Evolutionary conservation across 1,284 basidiomycete species (phyloP).

Genomic region (Malassezia sympodialis): DNA sequence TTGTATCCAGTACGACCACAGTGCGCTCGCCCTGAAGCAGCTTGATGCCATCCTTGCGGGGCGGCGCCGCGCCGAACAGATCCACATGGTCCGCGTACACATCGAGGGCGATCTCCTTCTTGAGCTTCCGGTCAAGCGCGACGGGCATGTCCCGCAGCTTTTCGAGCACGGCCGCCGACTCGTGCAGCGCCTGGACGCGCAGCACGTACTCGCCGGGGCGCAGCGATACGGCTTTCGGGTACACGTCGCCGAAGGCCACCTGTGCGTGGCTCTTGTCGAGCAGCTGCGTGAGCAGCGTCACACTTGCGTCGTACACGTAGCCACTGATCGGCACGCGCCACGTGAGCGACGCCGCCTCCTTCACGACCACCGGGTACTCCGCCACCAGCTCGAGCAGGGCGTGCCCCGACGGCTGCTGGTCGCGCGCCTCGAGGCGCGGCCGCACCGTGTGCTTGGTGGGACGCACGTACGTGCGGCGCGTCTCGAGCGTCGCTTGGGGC

Average conservation of each 20-base stretch:
- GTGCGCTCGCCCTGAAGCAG: slow-evolving; percentile 42
- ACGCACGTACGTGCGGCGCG: slow-evolving; percentile 38
- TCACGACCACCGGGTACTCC: slow-evolving; percentile 40
- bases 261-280: slow-evolving; percentile 40
- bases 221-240: slow-evolving; percentile 44
- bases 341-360: slow-evolving; percentile 36
- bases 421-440: slow-evolving; percentile 35
- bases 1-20: slow-evolving; percentile 36
- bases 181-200: slow-evolving; percentile 39
- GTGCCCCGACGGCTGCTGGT: slow-evolving; percentile 40
- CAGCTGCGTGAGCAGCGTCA: slow-evolving; percentile 43
- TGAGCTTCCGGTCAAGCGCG: slow-evolving; percentile 40
- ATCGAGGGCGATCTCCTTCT: slow-evolving; percentile 39
- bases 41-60: slow-evolving; percentile 32
- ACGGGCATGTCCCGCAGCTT: slow-evolving; percentile 38
- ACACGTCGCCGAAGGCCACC: slow-evolving; percentile 46
- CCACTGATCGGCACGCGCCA: slow-evolving; percentile 34
- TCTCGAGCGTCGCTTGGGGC: slow-evolving; percentile 43
- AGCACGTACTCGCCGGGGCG: slow-evolving; percentile 46
- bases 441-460: slow-evolving; percentile 32
- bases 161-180: slow-evolving; percentile 38
- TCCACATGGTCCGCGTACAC: slow-evolving; percentile 47
- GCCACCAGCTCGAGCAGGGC: slow-evolving; percentile 44
- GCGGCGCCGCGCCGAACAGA: slow-evolving; percentile 22
- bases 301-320: slow-evolving; percentile 46